Conservation (phyloP, 73 alveolate species). For the Paramecium caudatum region DNA sequence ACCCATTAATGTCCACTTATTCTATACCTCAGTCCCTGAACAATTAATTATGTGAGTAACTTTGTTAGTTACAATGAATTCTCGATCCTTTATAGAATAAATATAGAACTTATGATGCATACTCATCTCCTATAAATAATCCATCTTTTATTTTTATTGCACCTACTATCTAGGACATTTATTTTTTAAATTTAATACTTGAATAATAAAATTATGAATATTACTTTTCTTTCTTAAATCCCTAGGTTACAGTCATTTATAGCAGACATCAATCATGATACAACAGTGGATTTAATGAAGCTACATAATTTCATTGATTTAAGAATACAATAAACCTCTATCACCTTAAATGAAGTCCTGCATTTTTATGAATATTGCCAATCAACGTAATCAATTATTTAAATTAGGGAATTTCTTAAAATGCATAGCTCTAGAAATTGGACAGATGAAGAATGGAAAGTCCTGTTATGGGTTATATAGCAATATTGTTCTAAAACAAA, state of each 20-base stretch:
- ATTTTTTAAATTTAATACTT: background rate
- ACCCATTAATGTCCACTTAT: constrained; percentile 95
- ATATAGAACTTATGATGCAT: constrained; percentile 82
- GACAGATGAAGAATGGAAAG: constrained; percentile 72
- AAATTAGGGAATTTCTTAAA: constrained; percentile 39
- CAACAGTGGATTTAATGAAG: constrained; percentile 30
- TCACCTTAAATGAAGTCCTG: constrained; percentile 51
- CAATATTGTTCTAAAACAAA: background rate
- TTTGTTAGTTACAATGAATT: constrained; percentile 95
- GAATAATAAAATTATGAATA: constrained; percentile 11
- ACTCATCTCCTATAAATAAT: constrained; percentile 91
- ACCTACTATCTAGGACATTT: constrained; percentile 86
- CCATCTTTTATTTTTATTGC: constrained; percentile 93
- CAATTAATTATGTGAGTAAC: constrained; percentile 97
- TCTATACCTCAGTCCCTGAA: constrained; percentile 92
- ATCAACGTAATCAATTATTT: constrained; percentile 19
- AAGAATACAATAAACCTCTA: constrained; percentile 21
- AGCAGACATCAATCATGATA: too few relatives aligned
- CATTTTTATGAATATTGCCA: constrained; percentile 65
- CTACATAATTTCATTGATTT: background rate
- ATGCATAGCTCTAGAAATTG: constrained; percentile 67
- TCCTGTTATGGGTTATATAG: constrained; percentile 39
- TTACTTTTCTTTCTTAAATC: background rate
- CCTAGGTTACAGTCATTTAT: background rate
- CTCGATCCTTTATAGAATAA: constrained; percentile 85